Conservation (phyloP, 441 rosid species). For the Breynia disticha region DNA sequence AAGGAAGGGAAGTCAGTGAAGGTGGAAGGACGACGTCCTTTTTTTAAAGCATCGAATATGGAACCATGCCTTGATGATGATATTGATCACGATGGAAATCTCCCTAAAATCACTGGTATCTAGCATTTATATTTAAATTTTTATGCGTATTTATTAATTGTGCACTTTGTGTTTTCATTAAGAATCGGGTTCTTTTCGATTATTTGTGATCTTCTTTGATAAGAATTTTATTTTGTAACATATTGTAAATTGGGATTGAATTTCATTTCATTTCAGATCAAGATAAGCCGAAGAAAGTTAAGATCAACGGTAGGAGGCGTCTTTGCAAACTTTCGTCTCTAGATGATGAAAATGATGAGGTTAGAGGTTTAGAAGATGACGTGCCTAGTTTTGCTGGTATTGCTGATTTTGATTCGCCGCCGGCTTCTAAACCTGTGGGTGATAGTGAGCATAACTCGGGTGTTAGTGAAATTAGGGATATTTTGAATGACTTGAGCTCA, state of each 20-base stretch:
- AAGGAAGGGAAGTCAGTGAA: conserved; percentile 20
- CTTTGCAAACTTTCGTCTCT: conserved; percentile 51
- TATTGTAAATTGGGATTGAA: no score
- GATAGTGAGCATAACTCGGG: conserved; percentile 16
- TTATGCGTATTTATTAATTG: background rate
- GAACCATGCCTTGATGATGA: conserved; percentile 7
- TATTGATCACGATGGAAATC: conserved; percentile 8
- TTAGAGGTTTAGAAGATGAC: conserved; percentile 11
- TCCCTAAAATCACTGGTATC: no score
- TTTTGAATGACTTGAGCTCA: conserved; percentile 61
- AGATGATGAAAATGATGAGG: conserved; percentile 22
- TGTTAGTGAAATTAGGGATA: conserved; percentile 60
- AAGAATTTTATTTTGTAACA: no score
- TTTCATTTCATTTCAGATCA: conserved; percentile 12
- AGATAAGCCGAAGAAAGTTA: conserved; percentile 34
- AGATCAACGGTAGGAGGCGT: conserved; percentile 63
- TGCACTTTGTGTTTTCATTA: no score
- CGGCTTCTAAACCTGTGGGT: conserved; percentile 23
- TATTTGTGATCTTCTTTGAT: no score
- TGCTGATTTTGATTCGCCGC: conserved; percentile 67
- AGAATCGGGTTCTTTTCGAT: no score
- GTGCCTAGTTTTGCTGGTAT: conserved; percentile 36
- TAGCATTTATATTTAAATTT: no score
- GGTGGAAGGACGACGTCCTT: conserved; percentile 23
- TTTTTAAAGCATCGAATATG: conserved; percentile 11